Evolutionary conservation across 768 basidiomycete species (phyloP).

Genomic region (Trametes maxima): DNA sequence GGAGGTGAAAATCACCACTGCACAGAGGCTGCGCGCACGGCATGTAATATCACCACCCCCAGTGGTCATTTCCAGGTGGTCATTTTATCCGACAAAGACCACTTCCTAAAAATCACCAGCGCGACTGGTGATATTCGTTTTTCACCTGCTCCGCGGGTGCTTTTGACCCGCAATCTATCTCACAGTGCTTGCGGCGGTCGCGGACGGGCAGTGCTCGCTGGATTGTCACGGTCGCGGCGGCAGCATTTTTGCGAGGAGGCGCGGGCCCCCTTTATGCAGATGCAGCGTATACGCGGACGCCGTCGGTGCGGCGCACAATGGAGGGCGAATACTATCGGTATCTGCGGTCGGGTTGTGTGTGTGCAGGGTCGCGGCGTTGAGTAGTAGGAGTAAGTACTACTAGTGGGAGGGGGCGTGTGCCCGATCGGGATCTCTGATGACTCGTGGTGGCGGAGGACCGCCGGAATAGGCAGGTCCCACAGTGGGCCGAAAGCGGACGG

Average conservation of each 20-base stretch:
- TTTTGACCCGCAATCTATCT: not conserved
- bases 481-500: too few species aligned
- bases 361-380: not conserved
- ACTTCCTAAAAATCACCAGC: not conserved
- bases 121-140: not conserved
- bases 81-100: not conserved
- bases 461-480: too few species aligned
- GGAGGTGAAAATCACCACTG: not conserved
- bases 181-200: not conserved
- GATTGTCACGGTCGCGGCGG: not conserved
- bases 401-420: not conserved
- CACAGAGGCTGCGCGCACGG: too few species aligned
- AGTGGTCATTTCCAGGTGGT: not conserved
- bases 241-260: too few species aligned
- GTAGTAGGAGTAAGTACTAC: not conserved
- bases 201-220: not conserved
- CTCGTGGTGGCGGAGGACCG: too few species aligned
- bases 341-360: not conserved
- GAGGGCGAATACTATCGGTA: too few species aligned
- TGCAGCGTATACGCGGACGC: too few species aligned
- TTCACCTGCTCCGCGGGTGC: not conserved
- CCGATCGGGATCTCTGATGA: too few species aligned
- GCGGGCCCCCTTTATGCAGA: not conserved
- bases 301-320: too few species aligned
- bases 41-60: not conserved